A percentile compares a stretch with the other conserved stretches of the same genome.
phyloP scores from a whole-genome alignment of 2,329 filamentous ascomycete genomes.

The Conoideocrella luteorostrata region DNA sequence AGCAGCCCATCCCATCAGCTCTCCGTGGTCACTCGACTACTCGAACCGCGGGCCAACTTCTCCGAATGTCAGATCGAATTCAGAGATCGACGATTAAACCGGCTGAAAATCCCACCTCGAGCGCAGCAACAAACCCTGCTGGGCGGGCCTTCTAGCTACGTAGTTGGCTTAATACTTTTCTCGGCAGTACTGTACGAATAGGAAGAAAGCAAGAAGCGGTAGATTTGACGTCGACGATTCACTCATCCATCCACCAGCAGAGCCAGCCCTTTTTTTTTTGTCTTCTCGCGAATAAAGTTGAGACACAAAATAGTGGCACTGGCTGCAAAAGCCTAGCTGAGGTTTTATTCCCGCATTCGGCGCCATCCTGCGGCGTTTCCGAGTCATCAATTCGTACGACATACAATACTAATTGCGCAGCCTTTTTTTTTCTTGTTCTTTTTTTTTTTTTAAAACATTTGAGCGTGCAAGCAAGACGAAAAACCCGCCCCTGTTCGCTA shows the following conservation, averaged over 20 bases:
- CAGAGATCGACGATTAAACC: slow-evolving; percentile 4
- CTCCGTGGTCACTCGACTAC: not conserved
- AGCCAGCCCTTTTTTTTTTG: not conserved
- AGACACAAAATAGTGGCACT: no score
- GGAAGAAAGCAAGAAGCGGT: no score
- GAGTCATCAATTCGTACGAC: no score
- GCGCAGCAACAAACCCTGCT: not conserved
- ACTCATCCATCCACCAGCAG: no score
- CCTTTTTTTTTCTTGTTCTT: not conserved
- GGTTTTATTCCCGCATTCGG: not conserved
- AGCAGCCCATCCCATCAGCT: not conserved
- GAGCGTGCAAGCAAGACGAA: no score
- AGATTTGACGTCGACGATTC: no score
- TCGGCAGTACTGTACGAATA: no score
- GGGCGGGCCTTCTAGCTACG: slow-evolving; percentile 1
- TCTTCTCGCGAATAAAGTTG: no score
- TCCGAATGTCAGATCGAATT: slow-evolving; percentile 2
- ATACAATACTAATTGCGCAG: no score
- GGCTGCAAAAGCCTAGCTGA: not conserved
- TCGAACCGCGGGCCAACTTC: not conserved
- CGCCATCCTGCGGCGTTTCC: not conserved
- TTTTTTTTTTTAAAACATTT: no score
- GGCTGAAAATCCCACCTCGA: not conserved
- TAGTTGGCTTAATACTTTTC: not conserved
- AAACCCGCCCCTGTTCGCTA: no score